Base-by-base conservation (phyloP, 1,284 basidiomycete genomes). In the Irpex sp. region DNA sequence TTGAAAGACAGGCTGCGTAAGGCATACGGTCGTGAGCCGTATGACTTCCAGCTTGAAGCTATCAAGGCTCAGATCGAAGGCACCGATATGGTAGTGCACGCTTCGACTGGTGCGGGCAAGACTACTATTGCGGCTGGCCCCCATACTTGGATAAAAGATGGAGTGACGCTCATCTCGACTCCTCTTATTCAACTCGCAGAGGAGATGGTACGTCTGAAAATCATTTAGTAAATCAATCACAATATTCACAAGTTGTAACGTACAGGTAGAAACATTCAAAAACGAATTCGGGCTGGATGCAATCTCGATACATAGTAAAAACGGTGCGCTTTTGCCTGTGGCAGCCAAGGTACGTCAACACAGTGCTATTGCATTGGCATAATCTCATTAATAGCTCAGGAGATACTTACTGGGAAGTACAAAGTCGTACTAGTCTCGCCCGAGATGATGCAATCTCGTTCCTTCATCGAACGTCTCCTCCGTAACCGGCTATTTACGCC, bases 141-240 rank as follows among this genome's bases (percentile, higher is more conserved):
- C 0, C 73, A 77, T 65, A 63, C 68, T 0, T 71, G 70, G 59
- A 69, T 69, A 0, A 74, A 11, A 17, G 31, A 39, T 3, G 37
- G 37, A 9, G 37, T 75, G 0, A 77, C 76, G 0, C 54, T 79
- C 9, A 67, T 79, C 60, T 69, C 77, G 0, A 76, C 75, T 9
- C 78, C 77, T 0, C 60, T 80, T 0, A 68, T 80, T 13, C 71
- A 73, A 0, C 69, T 80, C 1, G 76, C 79, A 26, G 72, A 77
- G 0, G 77, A 80, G 59, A 75, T 76, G 72, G 78, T 77, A 31
- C 65, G 66, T 60, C 7, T 4, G 55, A n/a, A 26, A 31, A 21
- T 21, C 21, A 3, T 21, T 21, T 51, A 17, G 47, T 54, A 35
- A 6, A 15, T 19, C 56, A 59, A 21, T 21, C 37, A 39, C 15